Evolutionary conservation across 140 eudicot genomes (phyloP), one percentile per base, ranked within the genome.

Genomic region (Ambrosia hybrid): DNA sequence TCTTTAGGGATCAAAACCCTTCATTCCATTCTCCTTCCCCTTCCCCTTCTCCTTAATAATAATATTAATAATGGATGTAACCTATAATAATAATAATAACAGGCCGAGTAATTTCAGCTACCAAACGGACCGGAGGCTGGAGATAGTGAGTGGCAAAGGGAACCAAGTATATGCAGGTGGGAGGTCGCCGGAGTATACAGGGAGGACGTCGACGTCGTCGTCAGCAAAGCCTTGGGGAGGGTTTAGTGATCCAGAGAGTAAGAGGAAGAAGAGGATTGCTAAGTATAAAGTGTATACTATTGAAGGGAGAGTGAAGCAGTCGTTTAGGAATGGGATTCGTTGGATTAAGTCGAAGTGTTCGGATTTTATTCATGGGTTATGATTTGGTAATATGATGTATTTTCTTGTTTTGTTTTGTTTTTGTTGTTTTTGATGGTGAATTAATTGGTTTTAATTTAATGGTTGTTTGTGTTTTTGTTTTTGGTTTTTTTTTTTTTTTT

Each of bases 341-440:
- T 92, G 98, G 96, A 68, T 92, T 79, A 92, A 87, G 73, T 75
- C 85, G 51, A 89, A 89, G 76, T 90, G 90, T 78, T 88, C 93
- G 36, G 79, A 80, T 57, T 73, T 92, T 62, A 85, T 92, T 48
- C 91, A 92, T 83, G 96, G 89, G 26, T 21, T 21, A 21, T 21
- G 26, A 21, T 21, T 21, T 21, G 26, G 26, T 21, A 21, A 21
- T 21, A 21, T 21, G 26, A 21, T 21, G 26, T 21, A 21, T 21
- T 21, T 21, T 21, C 26, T 21, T 21, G 26, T 21, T 21, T 21
- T 21, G 26, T 21, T 21, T 21, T 21, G 26, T 21, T 21, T 21
- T 21, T 21, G 6, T 17, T 76, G 26, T 21, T 21, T 68, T 4
- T 3, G 15, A 38, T 71, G 66, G 56, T 71, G 12, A 37, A n/a